Conservation (phyloP, 1,284 basidiomycete species). For the Pisolithus thermaeus region DNA sequence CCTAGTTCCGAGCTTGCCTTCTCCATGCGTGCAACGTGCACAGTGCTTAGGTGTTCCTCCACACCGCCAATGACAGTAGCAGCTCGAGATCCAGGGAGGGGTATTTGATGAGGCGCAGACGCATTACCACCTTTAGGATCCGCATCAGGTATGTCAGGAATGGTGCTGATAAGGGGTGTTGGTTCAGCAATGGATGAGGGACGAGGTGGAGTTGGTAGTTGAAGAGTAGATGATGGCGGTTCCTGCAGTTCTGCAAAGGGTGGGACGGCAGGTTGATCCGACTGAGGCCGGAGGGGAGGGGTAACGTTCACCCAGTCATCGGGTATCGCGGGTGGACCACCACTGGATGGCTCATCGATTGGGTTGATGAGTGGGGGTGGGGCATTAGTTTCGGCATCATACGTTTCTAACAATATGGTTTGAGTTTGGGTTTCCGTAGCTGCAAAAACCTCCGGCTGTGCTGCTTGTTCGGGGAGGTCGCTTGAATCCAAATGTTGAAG, state of each 20-base stretch:
- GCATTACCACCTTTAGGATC: constrained; percentile 3
- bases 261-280: constrained; percentile 5
- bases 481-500: constrained; percentile 12
- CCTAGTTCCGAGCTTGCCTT: constrained; percentile 24
- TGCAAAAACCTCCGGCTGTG: constrained; percentile 1
- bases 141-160: constrained; percentile 14
- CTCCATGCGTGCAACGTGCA: constrained; percentile 9
- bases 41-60: constrained; percentile 19
- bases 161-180: constrained; percentile 7
- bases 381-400: background rate
- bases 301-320: constrained; percentile 29
- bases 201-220: constrained; percentile 3
- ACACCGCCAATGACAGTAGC: constrained; percentile 25
- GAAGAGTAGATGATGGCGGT: background rate
- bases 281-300: constrained; percentile 2
- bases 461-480: constrained; percentile 5
- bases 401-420: constrained; percentile 6
- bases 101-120: constrained; percentile 15
- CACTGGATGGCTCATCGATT: constrained; percentile 13
- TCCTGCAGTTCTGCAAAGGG: constrained; percentile 5
- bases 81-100: constrained; percentile 27
- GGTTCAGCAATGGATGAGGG: constrained; percentile 12
- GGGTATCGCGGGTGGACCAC: constrained; percentile 15
- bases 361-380: constrained; percentile 3
- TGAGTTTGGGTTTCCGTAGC: constrained; percentile 10